Evolutionary conservation across 257 asterid genomes (phyloP).

Genomic region (Striga asiatica): DNA sequence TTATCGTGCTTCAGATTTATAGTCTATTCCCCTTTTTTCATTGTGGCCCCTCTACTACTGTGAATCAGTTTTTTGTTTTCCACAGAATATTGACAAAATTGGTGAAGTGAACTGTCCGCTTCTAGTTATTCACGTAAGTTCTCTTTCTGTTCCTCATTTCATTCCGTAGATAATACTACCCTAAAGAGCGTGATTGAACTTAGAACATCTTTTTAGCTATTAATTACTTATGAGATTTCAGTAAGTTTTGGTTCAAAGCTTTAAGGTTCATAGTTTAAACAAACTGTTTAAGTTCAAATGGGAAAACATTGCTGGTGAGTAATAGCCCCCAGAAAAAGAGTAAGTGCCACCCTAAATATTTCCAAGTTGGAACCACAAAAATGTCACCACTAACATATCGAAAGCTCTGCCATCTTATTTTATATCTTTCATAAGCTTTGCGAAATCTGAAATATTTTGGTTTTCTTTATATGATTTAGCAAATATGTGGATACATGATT

Average conservation of each 20-base stretch:
- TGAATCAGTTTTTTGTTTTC: constrained; percentile 20
- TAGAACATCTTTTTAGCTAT: neutral
- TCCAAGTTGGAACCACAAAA: neutral
- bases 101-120: constrained; percentile 78
- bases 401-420: neutral
- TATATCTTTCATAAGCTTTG: no score
- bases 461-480: neutral
- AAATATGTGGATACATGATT: constrained; percentile 3
- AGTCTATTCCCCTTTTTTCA: constrained; percentile 5
- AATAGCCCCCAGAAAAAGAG: no score
- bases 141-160: constrained; percentile 2
- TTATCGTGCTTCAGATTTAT: constrained; percentile 5
- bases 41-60: constrained; percentile 9
- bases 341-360: neutral
- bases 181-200: neutral
- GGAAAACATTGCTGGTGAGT: no score
- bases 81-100: constrained; percentile 95
- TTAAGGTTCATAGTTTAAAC: neutral
- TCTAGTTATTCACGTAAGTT: constrained; percentile 94
- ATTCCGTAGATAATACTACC: neutral
- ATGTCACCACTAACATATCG: neutral
- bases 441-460: neutral
- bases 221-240: neutral
- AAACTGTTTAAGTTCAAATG: no score
- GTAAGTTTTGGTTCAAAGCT: neutral